Evolutionary conservation across 139 green algal genomes (phyloP), one percentile per base, ranked within the genome.

Genomic region (Haematococcus lacustris): DNA sequence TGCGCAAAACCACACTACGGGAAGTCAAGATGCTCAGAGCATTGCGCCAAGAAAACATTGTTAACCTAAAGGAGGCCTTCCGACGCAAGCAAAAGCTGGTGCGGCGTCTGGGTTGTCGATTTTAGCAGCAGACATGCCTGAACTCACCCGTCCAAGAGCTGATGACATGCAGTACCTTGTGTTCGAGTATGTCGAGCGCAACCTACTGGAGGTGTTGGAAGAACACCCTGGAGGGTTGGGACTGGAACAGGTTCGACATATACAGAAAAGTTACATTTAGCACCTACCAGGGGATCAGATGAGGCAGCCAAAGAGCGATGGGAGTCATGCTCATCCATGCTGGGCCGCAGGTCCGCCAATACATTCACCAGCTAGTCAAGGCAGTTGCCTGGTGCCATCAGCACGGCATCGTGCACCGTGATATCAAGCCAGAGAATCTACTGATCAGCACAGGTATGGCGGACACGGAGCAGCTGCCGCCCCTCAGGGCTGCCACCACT

Each of bases 161-260:
- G 21, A 2, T 5, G 38, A 6, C 65, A 35, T 33, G 75, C 84
- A 91, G 76, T 94, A 93, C 79, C 78, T 98, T 65, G 92, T 97
- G 32, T 97, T 98, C 70, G 93, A 98, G 78, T 96, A 92, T 59
- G 82, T 97, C 37, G 87, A 96, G 62, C 76, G 80, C 3, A 97
- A 92, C 38, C 67, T 97, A 30, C 73, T 97, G 65, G 82, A 96
- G 70, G 77, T 93, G 25, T 75, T 93, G 39, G 89, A 94, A 69
- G 84, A 90, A 67, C 75, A 88, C 21, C 82, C 81, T 1, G 78
- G 74, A 33, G 85, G 88, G 0, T 47, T 92, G 2, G 71, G 83
- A 0, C 59, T 59, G n/a, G 82, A 89, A 21, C 74, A 86, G 80
- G 81, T 87, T 30, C 6, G 65, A n/a, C n/a, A n/a, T 1, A 66